Evolutionary conservation across 148 eudicot genomes (phyloP).

Genomic region (Talinum fruticosum): DNA sequence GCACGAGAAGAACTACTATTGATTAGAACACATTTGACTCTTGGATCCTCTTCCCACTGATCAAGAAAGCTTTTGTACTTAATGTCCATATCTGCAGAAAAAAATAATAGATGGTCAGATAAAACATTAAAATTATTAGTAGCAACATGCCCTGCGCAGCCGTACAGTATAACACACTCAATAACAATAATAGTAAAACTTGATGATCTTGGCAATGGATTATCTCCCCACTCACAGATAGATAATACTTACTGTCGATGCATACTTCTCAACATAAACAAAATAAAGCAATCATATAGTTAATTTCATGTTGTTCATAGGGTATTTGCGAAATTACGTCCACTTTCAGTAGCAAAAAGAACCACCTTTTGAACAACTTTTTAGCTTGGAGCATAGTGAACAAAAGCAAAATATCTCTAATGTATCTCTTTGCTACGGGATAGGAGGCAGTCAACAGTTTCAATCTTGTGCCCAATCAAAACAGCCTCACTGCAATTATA

Average conservation of each 20-base stretch:
- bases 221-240: background rate
- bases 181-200: background rate
- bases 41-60: constrained; percentile 89
- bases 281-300: too few species aligned
- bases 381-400: background rate
- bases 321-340: background rate
- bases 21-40: constrained; percentile 80
- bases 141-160: background rate
- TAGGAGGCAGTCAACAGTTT: background rate
- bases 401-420: background rate
- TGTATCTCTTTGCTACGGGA: background rate
- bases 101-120: background rate
- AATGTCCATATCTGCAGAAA: constrained; percentile 77
- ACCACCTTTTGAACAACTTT: too few species aligned
- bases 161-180: background rate
- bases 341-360: background rate
- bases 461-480: background rate
- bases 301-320: background rate
- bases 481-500: too few species aligned
- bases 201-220: background rate
- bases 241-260: too few species aligned
- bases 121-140: background rate
- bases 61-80: constrained; percentile 85
- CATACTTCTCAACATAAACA: too few species aligned
- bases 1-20: constrained; percentile 87